Conservation (phyloP, 345 rosid species). For the Excoecaria agallocha region DNA sequence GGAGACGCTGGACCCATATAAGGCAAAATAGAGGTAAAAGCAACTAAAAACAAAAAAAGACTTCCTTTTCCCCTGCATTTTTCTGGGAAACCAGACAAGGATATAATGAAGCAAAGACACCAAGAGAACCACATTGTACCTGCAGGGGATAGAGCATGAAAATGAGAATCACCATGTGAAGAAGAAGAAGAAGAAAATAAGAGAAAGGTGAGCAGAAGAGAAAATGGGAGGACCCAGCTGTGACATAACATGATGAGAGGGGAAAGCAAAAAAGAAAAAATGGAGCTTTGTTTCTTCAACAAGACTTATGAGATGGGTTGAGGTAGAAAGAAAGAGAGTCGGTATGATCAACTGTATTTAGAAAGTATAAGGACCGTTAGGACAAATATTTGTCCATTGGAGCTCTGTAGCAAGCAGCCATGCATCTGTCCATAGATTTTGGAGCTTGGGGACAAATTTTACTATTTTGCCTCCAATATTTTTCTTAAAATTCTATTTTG, state of each 20-base stretch:
- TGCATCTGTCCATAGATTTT: too few relatives aligned
- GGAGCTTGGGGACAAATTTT: too few relatives aligned
- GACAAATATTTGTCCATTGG: not conserved
- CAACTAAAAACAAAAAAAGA: not conserved
- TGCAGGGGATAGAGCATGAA: constrained; percentile 44
- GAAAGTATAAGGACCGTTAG: not conserved
- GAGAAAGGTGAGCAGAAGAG: constrained; percentile 29
- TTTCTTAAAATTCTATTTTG: too few relatives aligned
- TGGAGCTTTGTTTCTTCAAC: not conserved
- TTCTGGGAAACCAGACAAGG: constrained; percentile 29
- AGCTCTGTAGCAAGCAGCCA: too few relatives aligned
- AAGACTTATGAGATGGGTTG: not conserved
- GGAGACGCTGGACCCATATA: not conserved
- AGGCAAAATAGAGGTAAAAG: not conserved
- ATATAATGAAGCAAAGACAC: not conserved
- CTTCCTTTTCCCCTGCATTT: constrained; percentile 11
- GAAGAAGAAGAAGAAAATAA: constrained; percentile 32
- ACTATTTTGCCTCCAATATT: too few relatives aligned
- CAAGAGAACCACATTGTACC: constrained; percentile 35
- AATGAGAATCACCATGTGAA: constrained; percentile 42
- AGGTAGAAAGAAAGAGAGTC: constrained; percentile 5
- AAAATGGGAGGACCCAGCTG: constrained; percentile 23
- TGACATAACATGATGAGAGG: constrained; percentile 19
- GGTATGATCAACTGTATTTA: not conserved
- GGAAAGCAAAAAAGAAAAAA: not conserved